These are phyloP conservation scores for Apiospora sp. DNA, from an alignment of 2,329 filamentous ascomycete genomes.

Conservation along the genomic window DNA sequence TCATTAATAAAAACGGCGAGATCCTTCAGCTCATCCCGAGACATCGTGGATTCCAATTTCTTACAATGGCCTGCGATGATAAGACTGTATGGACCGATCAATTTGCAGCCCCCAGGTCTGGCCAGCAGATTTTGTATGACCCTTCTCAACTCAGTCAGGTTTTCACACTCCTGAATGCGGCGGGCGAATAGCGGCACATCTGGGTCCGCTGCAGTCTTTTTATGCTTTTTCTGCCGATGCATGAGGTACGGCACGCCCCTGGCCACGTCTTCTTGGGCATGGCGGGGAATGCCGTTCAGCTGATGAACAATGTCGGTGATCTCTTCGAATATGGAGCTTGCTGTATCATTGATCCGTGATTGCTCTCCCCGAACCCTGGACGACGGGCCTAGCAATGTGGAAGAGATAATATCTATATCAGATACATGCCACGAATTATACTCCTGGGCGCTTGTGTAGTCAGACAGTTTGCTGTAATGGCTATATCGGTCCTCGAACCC, in stretches of 20 bases:
- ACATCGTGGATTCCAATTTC: background rate
- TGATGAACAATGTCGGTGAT: conserved; percentile 26
- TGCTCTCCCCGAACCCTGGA: conserved; percentile 6
- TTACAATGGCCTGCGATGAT: background rate
- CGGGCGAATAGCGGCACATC: conserved; percentile 25
- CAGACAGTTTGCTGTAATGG: background rate
- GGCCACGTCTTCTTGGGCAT: conserved; percentile 29
- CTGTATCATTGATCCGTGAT: background rate
- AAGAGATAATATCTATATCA: conserved; percentile 52
- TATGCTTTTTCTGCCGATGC: conserved; percentile 33
- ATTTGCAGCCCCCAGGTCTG: conserved; percentile 32
- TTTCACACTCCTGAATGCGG: conserved; percentile 28
- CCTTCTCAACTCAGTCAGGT: conserved; percentile 36
- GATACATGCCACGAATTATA: conserved; percentile 48
- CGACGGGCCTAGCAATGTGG: conserved; percentile 42
- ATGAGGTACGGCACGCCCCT: conserved; percentile 39
- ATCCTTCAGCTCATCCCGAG: conserved; percentile 14
- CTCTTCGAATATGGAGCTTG: background rate
- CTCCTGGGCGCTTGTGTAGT: too few species aligned
- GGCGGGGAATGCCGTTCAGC: conserved; percentile 40
- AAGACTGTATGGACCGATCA: conserved; percentile 26
- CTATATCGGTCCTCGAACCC: conserved; percentile 35
- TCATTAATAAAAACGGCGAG: conserved; percentile 51
- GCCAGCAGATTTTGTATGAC: conserved; percentile 34
- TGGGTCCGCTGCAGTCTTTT: background rate